These are phyloP conservation scores for Nitzschia putrida DNA, from an alignment of 108 stramenopile genomes.

Conservation along the genomic window DNA sequence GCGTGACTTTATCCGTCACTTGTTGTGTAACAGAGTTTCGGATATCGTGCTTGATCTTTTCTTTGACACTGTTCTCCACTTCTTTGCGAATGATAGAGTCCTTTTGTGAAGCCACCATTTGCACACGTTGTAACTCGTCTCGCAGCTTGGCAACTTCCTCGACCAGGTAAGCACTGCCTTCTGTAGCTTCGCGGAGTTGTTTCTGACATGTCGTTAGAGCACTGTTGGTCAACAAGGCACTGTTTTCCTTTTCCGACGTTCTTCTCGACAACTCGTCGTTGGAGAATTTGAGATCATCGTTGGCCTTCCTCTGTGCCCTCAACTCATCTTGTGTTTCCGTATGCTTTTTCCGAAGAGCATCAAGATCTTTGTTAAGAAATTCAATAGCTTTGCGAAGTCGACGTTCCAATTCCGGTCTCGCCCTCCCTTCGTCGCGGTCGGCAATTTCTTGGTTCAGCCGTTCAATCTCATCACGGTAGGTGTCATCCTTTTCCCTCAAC, in stretches of 20 bases:
- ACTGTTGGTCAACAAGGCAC: neutral
- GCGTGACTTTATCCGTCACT: slow-evolving; percentile 19
- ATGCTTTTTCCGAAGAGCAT: slow-evolving; percentile 6
- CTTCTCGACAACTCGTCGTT: slow-evolving; percentile 9
- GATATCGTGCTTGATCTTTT: slow-evolving; percentile 20
- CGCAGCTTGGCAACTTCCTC: slow-evolving; percentile 23
- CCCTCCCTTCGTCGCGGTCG: slow-evolving; percentile 4
- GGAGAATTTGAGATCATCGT: slow-evolving; percentile 10
- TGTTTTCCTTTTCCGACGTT: slow-evolving; percentile 2
- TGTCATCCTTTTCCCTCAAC: slow-evolving; percentile 16
- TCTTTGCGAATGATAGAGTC: slow-evolving; percentile 18
- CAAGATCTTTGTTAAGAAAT: slow-evolving; percentile 19
- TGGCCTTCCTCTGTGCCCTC: neutral
- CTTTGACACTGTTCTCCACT: slow-evolving; percentile 17
- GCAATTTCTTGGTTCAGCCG: slow-evolving; percentile 6
- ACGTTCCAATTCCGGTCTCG: slow-evolving; percentile 5
- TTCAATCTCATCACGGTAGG: slow-evolving; percentile 22
- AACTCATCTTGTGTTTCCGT: slow-evolving; percentile 7
- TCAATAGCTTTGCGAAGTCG: slow-evolving; percentile 22
- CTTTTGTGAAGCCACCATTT: slow-evolving; percentile 27
- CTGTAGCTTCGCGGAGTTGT: slow-evolving; percentile 17
- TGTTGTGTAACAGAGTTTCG: slow-evolving; percentile 1
- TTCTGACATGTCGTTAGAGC: slow-evolving; percentile 3
- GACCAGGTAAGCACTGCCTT: neutral
- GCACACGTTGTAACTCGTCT: slow-evolving; percentile 10